Percentiles rank a stretch among this genome's conserved stretches.
Evolutionary conservation across 2,329 filamentous ascomycete genomes (phyloP).

Genomic region (Leptographium procerum): DNA sequence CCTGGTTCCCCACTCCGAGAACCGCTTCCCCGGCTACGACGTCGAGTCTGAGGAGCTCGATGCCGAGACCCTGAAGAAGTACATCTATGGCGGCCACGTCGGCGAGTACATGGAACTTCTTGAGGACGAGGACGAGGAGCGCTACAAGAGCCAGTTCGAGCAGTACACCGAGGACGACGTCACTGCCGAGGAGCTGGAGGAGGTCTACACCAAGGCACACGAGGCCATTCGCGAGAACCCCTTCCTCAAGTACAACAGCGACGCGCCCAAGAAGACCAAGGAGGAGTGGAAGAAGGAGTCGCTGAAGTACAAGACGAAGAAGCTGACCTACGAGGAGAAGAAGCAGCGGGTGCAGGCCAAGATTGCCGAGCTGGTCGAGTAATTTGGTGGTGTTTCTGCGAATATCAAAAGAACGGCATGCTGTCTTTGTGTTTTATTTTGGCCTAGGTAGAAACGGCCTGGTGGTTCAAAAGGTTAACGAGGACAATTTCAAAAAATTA

Average conservation of each 20-base stretch:
- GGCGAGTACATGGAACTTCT: constrained; percentile 99
- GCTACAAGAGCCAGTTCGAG: constrained; percentile 96
- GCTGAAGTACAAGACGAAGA: constrained; percentile 70
- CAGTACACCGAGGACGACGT: constrained; percentile 96
- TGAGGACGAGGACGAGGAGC: constrained; percentile 99
- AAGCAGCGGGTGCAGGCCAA: constrained; percentile 74
- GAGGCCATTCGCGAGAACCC: constrained; percentile 95
- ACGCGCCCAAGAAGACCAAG: constrained; percentile 85
- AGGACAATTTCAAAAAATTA: constrained; percentile 6
- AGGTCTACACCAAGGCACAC: constrained; percentile 91
- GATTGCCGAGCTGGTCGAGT: constrained; percentile 68
- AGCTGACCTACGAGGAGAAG: constrained; percentile 78
- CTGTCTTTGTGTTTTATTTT: background rate
- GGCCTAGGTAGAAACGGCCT: background rate
- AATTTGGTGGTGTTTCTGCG: constrained; percentile 15
- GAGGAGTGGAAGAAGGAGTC: constrained; percentile 94
- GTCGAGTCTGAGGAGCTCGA: constrained; percentile 97
- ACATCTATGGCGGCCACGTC: constrained; percentile 97
- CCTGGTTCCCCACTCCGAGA: constrained; percentile 95
- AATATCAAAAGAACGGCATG: constrained; percentile 5
- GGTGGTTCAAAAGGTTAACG: background rate
- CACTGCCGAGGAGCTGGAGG: constrained; percentile 94
- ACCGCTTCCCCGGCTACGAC: constrained; percentile 98
- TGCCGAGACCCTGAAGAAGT: constrained; percentile 91
- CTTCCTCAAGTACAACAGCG: constrained; percentile 77